phyloP scores from a whole-genome alignment of 306 rosid genomes.

The Castanea crenata region DNA sequence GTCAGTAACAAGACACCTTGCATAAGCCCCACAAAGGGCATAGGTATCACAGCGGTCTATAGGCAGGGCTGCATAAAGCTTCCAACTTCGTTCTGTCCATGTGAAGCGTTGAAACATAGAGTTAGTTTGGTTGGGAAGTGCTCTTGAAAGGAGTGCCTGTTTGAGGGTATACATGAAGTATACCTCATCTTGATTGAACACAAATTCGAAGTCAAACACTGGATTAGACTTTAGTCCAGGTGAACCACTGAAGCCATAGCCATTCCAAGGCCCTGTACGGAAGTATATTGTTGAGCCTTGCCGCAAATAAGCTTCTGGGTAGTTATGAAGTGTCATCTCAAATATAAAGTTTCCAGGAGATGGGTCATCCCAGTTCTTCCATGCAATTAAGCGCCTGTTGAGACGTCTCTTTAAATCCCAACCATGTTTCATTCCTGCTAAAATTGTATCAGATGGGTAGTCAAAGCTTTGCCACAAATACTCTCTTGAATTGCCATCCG shows the following conservation, averaged over 20 bases:
- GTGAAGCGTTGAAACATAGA: neutral
- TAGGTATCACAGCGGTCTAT: constrained; percentile 40
- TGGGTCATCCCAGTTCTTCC: constrained; percentile 51
- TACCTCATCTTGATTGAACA: constrained; percentile 30
- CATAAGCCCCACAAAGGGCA: constrained; percentile 37
- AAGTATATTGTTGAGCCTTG: constrained; percentile 8
- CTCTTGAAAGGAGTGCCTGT: constrained; percentile 4
- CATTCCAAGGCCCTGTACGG: constrained; percentile 53
- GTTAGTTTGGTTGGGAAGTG: constrained; percentile 31
- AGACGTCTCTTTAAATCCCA: constrained; percentile 39
- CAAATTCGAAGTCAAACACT: neutral
- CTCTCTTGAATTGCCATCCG: constrained; percentile 3
- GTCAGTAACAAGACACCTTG: constrained; percentile 19
- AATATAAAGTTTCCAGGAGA: constrained; percentile 35
- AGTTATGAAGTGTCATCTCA: constrained; percentile 7
- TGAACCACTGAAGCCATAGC: constrained; percentile 22
- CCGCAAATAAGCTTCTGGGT: constrained; percentile 35
- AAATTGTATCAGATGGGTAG: constrained; percentile 37
- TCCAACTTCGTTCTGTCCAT: constrained; percentile 43
- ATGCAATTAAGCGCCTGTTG: constrained; percentile 36
- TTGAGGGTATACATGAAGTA: constrained; percentile 4
- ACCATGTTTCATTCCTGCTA: constrained; percentile 48
- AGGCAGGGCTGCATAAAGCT: constrained; percentile 6
- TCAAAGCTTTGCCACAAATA: constrained; percentile 51
- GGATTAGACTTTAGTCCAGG: constrained; percentile 7